Conservation (phyloP, 2,329 filamentous ascomycete genomes). For the Alternaria postmessia region DNA sequence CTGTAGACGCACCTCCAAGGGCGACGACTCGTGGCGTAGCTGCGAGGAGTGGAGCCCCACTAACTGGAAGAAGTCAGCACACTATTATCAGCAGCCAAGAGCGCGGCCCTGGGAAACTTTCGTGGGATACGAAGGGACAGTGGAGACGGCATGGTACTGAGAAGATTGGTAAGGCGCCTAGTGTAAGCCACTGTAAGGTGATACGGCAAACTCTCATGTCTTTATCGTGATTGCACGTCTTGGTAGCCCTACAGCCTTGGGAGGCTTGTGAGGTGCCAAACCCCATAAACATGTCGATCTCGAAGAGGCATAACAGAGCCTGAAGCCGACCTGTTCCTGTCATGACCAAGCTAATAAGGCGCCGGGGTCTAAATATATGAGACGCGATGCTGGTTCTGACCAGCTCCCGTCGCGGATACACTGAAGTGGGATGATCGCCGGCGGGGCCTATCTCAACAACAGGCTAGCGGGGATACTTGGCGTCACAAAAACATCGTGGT, state of each 20-base stretch:
- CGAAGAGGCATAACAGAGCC: background rate
- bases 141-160: conserved; percentile 19
- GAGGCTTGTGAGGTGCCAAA: background rate
- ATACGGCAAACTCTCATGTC: background rate
- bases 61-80: conserved; percentile 23
- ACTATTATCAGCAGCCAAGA: conserved; percentile 33
- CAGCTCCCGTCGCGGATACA: conserved; percentile 17
- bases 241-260: background rate
- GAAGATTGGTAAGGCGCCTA: background rate
- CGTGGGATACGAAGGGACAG: conserved; percentile 23
- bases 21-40: conserved; percentile 29
- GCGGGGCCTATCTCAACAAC: conserved; percentile 15
- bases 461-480: conserved; percentile 7
- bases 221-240: background rate
- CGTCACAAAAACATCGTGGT: background rate
- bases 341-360: conserved; percentile 22
- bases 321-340: background rate
- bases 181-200: background rate
- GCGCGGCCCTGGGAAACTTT: conserved; percentile 20
- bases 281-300: background rate
- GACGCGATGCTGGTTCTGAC: conserved; percentile 16
- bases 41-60: conserved; percentile 25
- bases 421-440: conserved; percentile 21
- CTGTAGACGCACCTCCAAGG: conserved; percentile 14
- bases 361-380: conserved; percentile 27